phyloP scores from a whole-genome alignment of 179 eudicot species.

The Patellifolia procumbens region DNA sequence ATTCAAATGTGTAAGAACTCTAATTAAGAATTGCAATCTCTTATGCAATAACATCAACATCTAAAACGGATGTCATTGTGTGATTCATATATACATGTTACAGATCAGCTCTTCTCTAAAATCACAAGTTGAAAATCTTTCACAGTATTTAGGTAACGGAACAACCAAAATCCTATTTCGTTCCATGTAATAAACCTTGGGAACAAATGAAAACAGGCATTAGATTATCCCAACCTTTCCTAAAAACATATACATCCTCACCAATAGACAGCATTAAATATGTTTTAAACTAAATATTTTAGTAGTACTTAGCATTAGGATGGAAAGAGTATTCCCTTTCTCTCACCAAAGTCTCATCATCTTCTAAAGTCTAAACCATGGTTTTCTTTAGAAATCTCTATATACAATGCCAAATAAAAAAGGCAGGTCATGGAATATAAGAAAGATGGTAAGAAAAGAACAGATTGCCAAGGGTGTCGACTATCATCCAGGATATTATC shows the following conservation, averaged over 20 bases:
- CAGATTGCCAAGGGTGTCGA: not conserved
- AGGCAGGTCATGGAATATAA: not conserved
- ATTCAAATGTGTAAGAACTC: too few relatives aligned
- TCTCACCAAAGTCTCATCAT: not conserved
- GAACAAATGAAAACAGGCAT: not conserved
- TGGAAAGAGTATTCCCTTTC: not conserved
- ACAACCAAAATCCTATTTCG: not conserved
- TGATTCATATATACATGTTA: too few relatives aligned
- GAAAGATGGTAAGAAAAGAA: not conserved
- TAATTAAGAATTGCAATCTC: too few relatives aligned
- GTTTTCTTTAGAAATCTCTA: not conserved
- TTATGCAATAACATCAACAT: too few relatives aligned
- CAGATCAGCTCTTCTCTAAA: not conserved
- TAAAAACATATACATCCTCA: not conserved
- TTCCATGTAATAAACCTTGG: too few relatives aligned
- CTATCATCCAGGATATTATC: not conserved
- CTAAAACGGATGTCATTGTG: too few relatives aligned
- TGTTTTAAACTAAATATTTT: too few relatives aligned
- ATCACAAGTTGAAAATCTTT: not conserved
- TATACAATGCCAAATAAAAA: not conserved
- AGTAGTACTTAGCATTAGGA: not conserved
- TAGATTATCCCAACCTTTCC: too few relatives aligned
- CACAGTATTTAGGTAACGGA: not conserved
- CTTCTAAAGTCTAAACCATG: not conserved
- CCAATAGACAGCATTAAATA: not conserved